Conservation (phyloP, 768 basidiomycete genomes). For the Clathrus columnatus region DNA sequence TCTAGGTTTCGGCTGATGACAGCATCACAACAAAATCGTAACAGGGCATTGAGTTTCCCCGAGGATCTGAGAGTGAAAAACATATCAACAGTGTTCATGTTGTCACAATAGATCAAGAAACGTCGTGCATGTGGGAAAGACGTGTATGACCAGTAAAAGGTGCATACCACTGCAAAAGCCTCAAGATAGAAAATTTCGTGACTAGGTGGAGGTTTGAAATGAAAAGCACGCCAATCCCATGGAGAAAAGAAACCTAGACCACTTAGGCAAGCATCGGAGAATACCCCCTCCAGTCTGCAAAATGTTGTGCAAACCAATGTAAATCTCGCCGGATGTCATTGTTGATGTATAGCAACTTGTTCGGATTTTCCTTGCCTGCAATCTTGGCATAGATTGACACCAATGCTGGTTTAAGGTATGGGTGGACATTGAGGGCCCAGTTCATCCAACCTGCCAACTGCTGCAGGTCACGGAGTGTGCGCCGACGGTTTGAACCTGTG, state of each 20-base stretch:
- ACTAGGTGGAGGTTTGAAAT: background rate
- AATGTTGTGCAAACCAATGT: constrained; percentile 24
- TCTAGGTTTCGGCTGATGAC: background rate
- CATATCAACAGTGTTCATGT: constrained; percentile 19
- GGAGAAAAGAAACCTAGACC: background rate
- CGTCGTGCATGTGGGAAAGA: background rate
- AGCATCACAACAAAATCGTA: background rate
- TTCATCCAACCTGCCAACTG: constrained; percentile 29
- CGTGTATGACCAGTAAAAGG: background rate
- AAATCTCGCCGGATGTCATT: constrained; percentile 21
- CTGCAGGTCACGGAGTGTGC: constrained; percentile 20
- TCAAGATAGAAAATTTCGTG: constrained; percentile 13
- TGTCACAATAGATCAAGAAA: constrained; percentile 20
- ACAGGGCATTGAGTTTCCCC: background rate
- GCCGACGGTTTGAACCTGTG: constrained; percentile 5
- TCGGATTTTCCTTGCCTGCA: constrained; percentile 15
- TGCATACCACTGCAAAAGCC: constrained; percentile 7
- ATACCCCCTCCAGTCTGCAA: background rate
- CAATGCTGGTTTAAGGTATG: constrained; percentile 26
- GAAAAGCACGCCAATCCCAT: background rate
- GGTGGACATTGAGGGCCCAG: constrained; percentile 34
- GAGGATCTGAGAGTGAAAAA: constrained; percentile 17
- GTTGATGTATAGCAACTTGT: constrained; percentile 23
- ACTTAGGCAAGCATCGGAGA: background rate
- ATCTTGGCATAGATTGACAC: constrained; percentile 29